Conservation (phyloP, 371 early-diverging fungal species). For the Smittium mucronatum region DNA sequence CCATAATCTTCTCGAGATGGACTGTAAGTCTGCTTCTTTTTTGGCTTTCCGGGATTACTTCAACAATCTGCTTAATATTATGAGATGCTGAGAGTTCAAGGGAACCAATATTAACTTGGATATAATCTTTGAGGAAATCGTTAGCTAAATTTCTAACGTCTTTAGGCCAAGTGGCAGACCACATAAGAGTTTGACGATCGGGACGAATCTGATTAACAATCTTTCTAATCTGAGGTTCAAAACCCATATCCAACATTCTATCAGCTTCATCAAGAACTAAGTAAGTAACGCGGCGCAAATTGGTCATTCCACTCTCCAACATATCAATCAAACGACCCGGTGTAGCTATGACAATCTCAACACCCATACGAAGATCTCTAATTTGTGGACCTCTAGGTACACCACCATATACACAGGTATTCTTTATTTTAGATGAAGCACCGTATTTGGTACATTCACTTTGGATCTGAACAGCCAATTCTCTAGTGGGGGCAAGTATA, state of each 20-base stretch:
- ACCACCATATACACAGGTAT: constrained; percentile 94
- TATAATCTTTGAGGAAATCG: constrained; percentile 89
- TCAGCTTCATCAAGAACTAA: constrained; percentile 98
- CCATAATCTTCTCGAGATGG: constrained; percentile 64
- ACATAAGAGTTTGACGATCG: constrained; percentile 98
- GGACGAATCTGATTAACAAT: constrained; percentile 98
- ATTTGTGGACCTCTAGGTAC: constrained; percentile 92
- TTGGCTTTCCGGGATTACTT: constrained; percentile 75
- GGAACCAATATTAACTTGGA: constrained; percentile 98
- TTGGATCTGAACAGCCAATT: constrained; percentile 90
- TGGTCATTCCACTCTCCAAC: constrained; percentile 76
- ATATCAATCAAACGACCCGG: constrained; percentile 99
- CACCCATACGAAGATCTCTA: constrained; percentile 73
- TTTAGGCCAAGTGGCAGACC: constrained; percentile 99
- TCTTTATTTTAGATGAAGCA: constrained; percentile 70
- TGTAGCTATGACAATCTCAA: constrained; percentile 97
- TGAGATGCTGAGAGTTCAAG: constrained; percentile 88
- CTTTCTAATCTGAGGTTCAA: constrained; percentile 98
- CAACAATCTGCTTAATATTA: constrained; percentile 85
- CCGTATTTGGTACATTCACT: constrained; percentile 89
- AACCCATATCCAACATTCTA: constrained; percentile 99
- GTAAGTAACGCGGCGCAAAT: constrained; percentile 91
- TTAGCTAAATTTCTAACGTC: constrained; percentile 88
- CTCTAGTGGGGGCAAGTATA: constrained; percentile 86
- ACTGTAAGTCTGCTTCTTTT: constrained; percentile 57